phyloP scores from a whole-genome alignment of 139 green algal genomes.

The Chlamydomonas sphaeroides region DNA sequence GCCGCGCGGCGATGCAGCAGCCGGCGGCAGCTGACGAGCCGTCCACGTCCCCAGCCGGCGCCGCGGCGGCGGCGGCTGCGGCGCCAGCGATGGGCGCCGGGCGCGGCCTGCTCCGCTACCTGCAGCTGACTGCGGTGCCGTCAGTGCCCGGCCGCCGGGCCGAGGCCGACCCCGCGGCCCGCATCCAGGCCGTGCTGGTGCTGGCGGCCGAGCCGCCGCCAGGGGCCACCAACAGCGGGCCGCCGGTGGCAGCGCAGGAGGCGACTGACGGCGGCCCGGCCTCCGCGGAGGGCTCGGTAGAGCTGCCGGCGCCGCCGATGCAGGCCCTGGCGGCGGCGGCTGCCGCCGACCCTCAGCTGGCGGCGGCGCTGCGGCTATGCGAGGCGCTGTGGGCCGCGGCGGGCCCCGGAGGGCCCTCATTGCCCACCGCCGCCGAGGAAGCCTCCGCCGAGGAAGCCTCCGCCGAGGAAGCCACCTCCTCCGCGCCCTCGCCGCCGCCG shows the following conservation, averaged over 20 bases:
- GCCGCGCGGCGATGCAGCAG: too few relatives aligned
- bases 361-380: constrained; percentile 19
- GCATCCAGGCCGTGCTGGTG: constrained; percentile 66
- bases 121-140: constrained; percentile 70
- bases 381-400: neutral
- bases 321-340: too few relatives aligned
- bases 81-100: too few relatives aligned
- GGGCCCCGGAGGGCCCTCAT: neutral
- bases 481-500: neutral
- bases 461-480: neutral
- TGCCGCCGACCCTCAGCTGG: neutral
- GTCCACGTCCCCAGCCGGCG: too few relatives aligned
- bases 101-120: constrained; percentile 66
- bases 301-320: neutral
- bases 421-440: neutral
- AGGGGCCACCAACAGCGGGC: neutral
- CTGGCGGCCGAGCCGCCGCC: constrained; percentile 42
- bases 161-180: constrained; percentile 44
- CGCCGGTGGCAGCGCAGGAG: too few relatives aligned
- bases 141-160: constrained; percentile 3
- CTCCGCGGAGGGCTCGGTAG: neutral
- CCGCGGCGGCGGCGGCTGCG: too few relatives aligned
- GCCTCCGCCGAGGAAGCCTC: neutral
- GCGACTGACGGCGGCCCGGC: neutral
- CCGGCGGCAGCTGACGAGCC: too few relatives aligned